Evolutionary conservation across 2,329 filamentous ascomycete species (phyloP), one percentile per base, ranked within the genome.

Genomic region (Cordyceps pruinosa): DNA sequence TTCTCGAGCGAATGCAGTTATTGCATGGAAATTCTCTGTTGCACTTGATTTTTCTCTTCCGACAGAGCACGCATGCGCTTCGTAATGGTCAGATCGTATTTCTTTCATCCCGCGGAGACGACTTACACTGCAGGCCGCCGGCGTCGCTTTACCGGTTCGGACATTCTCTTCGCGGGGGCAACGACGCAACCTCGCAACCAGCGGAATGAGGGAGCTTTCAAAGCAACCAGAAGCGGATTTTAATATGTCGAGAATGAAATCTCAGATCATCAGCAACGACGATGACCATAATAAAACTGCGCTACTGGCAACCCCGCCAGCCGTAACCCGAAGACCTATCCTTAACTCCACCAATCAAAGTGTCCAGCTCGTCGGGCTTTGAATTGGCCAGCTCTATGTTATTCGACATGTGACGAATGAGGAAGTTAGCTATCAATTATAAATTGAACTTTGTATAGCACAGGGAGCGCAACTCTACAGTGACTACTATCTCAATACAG

Each of bases 41-140:
- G 56, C 75, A 77, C n/a, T 70, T 67, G 17, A 76, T 70, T 59
- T 77, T 77, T 50, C 75, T 72, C n/a, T 66, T 68, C 10, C 75
- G 66, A 57, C 75, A 77, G 6, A 73, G 66, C 9, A 68, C 65
- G 57, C 75, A 77, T 1, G 74, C 72, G 6, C 74, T 74, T 35
- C 6, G 4, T 15, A 17, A 5, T 8, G 2, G 25, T 47, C 25
- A 47, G 52, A 17, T 25, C 54, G 19, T 12, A 9, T 61, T 2
- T 7, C 6, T 30, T 46, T 34, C 17, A 19, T 13, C 19, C 8
- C 28, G 23, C 21, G 12, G 7, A 49, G 44, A 46, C 37, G 23
- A 56, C 58, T 56, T 48, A 57, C 58, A 59, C 58, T 4, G 54
- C 58, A 7, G 58, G 58, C 13, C 57, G 44, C 25, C 57, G 32